These are phyloP conservation scores for Colletotrichum theobromicola DNA, from an alignment of 2,329 filamentous ascomycete species.

Conservation along the genomic window DNA sequence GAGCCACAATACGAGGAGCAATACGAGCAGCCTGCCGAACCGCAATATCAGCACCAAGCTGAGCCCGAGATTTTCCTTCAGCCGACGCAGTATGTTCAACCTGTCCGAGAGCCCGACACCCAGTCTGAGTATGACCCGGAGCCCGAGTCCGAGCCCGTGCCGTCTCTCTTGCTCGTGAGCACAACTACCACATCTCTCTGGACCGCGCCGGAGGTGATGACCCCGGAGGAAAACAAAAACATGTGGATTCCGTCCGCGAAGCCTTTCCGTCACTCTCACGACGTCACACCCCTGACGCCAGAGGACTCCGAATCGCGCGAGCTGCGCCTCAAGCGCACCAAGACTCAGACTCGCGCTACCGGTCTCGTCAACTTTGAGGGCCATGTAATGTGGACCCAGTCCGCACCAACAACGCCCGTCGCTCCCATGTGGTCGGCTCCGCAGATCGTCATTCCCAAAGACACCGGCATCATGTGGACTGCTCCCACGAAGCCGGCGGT, in stretches of 20 bases:
- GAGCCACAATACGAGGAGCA: not conserved
- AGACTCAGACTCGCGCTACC: not conserved
- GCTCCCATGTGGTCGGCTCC: constrained; percentile 12
- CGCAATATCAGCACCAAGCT: not conserved
- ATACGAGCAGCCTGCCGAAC: constrained; percentile 13
- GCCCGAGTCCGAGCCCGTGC: not conserved
- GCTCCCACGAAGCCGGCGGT: not conserved
- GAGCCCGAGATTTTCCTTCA: constrained; percentile 17
- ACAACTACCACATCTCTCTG: not conserved
- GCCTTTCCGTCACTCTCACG: not conserved
- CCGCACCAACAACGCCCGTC: not conserved
- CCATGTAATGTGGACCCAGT: constrained; percentile 14
- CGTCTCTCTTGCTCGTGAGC: not conserved
- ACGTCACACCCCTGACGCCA: not conserved
- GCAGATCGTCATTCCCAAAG: not conserved
- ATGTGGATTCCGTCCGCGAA: constrained; percentile 1
- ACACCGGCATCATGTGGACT: constrained; percentile 2
- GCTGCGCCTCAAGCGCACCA: constrained; percentile 2
- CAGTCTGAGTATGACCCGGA: not conserved
- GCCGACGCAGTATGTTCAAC: not conserved
- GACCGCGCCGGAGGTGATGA: not conserved
- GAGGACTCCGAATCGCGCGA: constrained; percentile 10
- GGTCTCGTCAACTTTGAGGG: constrained; percentile 16
- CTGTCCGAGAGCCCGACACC: not conserved
- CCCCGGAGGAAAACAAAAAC: not conserved